phyloP scores from a whole-genome alignment of 768 basidiomycete genomes.

The Amanita phalloides region DNA sequence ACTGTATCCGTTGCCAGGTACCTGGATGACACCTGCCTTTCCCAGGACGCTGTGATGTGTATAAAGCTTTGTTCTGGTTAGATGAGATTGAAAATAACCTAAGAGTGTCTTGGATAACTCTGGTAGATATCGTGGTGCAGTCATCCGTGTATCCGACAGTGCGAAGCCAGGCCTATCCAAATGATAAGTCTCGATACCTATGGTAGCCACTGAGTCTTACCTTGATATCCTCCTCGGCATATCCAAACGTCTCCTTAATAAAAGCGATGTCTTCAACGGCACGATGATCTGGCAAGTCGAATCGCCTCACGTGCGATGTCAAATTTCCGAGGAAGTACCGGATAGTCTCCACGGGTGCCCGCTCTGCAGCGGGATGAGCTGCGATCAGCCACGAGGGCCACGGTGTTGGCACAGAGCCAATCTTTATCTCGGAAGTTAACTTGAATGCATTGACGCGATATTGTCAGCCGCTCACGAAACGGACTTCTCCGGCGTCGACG shows the following conservation, averaged over 20 bases:
- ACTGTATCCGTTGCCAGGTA: constrained; percentile 42
- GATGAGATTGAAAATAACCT: constrained; percentile 30
- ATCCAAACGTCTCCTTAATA: constrained; percentile 71
- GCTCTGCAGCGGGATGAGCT: constrained; percentile 56
- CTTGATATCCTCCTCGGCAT: constrained; percentile 72
- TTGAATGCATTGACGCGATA: neutral
- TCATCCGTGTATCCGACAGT: constrained; percentile 68
- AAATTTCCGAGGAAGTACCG: constrained; percentile 52
- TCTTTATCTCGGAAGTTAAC: constrained; percentile 27
- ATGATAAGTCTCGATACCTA: neutral
- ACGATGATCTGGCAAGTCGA: constrained; percentile 50
- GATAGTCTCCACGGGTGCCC: constrained; percentile 40
- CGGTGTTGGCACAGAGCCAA: constrained; percentile 80
- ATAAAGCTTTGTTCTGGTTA: constrained; percentile 1
- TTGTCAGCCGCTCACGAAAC: constrained; percentile 54
- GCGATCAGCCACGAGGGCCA: constrained; percentile 98
- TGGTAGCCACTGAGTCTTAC: constrained; percentile 21
- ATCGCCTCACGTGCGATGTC: constrained; percentile 52
- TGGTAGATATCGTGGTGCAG: constrained; percentile 50
- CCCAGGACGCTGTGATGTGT: constrained; percentile 45
- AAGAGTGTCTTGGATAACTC: constrained; percentile 62
- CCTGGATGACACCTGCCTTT: constrained; percentile 65
- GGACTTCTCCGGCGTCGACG: constrained; percentile 65
- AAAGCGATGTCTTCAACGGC: constrained; percentile 56
- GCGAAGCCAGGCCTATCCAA: constrained; percentile 65